Evolutionary conservation across 2,329 filamentous ascomycete species (phyloP).

Genomic region (Hypoxylon sp.): DNA sequence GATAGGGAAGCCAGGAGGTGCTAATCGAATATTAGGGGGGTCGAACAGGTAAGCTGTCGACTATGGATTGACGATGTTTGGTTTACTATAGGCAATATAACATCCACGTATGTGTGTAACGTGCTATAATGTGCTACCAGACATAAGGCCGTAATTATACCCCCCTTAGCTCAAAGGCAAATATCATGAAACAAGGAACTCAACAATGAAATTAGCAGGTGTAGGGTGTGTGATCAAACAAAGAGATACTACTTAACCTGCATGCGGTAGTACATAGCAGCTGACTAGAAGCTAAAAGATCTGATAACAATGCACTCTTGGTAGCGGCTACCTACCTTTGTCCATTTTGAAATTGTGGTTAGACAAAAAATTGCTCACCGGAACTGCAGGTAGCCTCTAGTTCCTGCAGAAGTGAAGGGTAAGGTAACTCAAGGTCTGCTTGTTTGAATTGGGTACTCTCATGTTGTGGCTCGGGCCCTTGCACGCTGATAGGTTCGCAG

Average conservation of each 20-base stretch:
- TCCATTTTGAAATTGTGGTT: constrained; percentile 8
- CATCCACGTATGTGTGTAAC: too few species aligned
- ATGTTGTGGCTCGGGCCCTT: not conserved
- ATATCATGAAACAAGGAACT: constrained; percentile 18
- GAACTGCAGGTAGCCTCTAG: constrained; percentile 38
- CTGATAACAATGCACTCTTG: not conserved
- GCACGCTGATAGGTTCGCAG: not conserved
- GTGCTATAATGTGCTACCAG: not conserved
- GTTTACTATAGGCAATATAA: too few species aligned
- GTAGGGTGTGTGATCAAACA: constrained; percentile 11
- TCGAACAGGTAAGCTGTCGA: not conserved
- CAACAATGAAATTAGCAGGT: not conserved
- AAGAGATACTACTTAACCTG: not conserved
- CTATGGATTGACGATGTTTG: too few species aligned
- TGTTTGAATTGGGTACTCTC: not conserved
- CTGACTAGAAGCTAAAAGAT: not conserved
- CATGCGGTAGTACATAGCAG: not conserved
- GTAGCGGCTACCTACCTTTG: not conserved
- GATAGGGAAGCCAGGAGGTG: not conserved
- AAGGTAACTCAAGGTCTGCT: constrained; percentile 23
- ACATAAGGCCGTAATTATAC: constrained; percentile 15
- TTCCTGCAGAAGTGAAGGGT: constrained; percentile 15
- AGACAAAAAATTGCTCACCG: constrained; percentile 30
- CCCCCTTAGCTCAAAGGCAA: constrained; percentile 8
- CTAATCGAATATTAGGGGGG: not conserved